phyloP scores from a whole-genome alignment of 2,329 filamentous ascomycete genomes.

The Didymella exigua region DNA sequence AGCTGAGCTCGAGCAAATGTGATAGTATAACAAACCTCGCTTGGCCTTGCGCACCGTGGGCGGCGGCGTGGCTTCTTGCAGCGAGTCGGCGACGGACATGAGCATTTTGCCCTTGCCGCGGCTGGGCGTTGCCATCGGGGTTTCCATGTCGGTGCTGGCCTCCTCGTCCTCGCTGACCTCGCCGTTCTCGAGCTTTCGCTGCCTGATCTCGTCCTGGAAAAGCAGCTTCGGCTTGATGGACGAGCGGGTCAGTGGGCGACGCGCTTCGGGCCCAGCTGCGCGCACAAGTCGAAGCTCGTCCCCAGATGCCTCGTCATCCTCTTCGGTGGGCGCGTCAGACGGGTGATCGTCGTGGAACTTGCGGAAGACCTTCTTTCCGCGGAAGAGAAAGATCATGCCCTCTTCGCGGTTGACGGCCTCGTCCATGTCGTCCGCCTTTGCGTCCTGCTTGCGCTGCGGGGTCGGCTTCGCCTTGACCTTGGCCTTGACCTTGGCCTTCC shows the following conservation, averaged over 20 bases:
- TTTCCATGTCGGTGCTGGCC: constrained; percentile 60
- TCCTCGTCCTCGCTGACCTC: constrained; percentile 61
- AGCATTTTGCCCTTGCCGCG: constrained; percentile 52
- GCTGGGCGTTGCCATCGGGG: constrained; percentile 37
- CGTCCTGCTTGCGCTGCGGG: constrained; percentile 60
- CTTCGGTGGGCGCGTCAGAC: constrained; percentile 43
- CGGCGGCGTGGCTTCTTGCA: constrained; percentile 54
- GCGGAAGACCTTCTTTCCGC: constrained; percentile 78
- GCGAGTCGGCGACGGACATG: constrained; percentile 60
- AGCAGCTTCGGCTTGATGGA: constrained; percentile 73
- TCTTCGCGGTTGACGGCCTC: constrained; percentile 69
- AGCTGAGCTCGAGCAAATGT: background rate
- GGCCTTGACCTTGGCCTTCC: constrained; percentile 48
- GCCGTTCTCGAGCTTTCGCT: constrained; percentile 49
- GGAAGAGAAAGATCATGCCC: constrained; percentile 77
- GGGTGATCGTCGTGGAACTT: constrained; percentile 60
- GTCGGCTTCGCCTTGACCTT: constrained; percentile 40
- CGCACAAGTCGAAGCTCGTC: constrained; percentile 49
- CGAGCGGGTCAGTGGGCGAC: constrained; percentile 67
- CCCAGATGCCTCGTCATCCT: constrained; percentile 36
- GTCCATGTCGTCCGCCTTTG: constrained; percentile 65
- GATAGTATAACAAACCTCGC: constrained; percentile 55
- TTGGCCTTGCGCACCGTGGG: constrained; percentile 66
- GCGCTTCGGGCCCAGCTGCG: constrained; percentile 46
- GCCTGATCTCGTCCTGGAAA: constrained; percentile 63